Conservation (phyloP, 148 eudicot genomes). For the Nepenthes gracilis region DNA sequence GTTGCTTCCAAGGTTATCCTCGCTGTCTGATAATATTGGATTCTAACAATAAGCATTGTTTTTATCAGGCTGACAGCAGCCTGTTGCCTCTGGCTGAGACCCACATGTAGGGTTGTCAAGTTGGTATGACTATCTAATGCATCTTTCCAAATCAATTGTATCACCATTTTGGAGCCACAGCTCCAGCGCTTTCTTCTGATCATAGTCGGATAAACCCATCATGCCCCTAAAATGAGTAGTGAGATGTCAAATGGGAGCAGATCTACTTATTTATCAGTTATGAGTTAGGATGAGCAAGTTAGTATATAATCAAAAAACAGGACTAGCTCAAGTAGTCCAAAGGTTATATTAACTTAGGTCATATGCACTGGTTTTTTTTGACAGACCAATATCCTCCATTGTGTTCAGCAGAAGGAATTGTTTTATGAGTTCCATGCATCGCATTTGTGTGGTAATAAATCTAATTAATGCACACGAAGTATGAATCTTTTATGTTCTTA, state of each 20-base stretch:
- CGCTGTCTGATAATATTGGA: constrained; percentile 13
- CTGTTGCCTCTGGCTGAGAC: constrained; percentile 22
- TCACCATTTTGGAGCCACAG: constrained; percentile 41
- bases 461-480: no score
- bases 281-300: no score
- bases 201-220: constrained; percentile 91
- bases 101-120: constrained; percentile 11
- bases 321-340: no score
- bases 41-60: constrained; percentile 47
- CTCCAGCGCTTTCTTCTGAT: constrained; percentile 67
- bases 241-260: not conserved
- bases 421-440: no score
- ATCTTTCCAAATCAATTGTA: constrained; percentile 18
- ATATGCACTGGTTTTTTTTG: no score
- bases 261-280: no score
- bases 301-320: no score
- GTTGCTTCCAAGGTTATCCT: constrained; percentile 9
- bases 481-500: not conserved
- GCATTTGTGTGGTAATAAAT: no score
- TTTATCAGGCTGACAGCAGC: constrained; percentile 51
- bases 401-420: no score
- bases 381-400: no score
- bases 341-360: no score
- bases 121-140: constrained; percentile 11
- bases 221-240: constrained; percentile 59